A percentile compares a stretch with the other conserved stretches of the same genome.
Evolutionary conservation across 2,329 filamentous ascomycete genomes (phyloP).

Genomic region (Phoma herbarum): DNA sequence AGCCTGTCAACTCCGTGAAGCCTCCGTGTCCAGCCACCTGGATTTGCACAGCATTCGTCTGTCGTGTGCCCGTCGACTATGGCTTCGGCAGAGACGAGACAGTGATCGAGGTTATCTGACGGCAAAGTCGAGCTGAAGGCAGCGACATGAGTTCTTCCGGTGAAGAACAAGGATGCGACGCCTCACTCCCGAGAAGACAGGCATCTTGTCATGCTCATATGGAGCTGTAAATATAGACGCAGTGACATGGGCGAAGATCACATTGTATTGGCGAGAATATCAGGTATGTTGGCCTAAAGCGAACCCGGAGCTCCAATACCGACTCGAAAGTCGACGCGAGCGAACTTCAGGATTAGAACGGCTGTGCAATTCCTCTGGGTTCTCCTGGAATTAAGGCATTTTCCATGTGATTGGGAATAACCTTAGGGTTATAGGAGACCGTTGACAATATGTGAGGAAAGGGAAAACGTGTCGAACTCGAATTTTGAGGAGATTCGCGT

Average conservation of each 20-base stretch:
- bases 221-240: slow-evolving; percentile 12
- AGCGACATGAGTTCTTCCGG: neutral
- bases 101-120: neutral
- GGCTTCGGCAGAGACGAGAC: slow-evolving; percentile 3
- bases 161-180: slow-evolving; percentile 4
- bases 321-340: slow-evolving; percentile 44
- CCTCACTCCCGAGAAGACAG: slow-evolving; percentile 17
- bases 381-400: slow-evolving; percentile 41
- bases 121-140: neutral
- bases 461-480: slow-evolving; percentile 19
- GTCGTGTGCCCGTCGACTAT: slow-evolving; percentile 9
- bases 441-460: slow-evolving; percentile 43
- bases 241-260: slow-evolving; percentile 9
- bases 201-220: slow-evolving; percentile 4
- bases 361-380: slow-evolving; percentile 50
- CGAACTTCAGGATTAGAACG: slow-evolving; percentile 53
- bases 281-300: slow-evolving; percentile 52
- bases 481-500: slow-evolving; percentile 14
- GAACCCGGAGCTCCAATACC: slow-evolving; percentile 51
- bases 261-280: slow-evolving; percentile 5
- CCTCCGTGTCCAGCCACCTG: slow-evolving; percentile 20
- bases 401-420: slow-evolving; percentile 38
- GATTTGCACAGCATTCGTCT: slow-evolving; percentile 16
- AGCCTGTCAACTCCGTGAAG: slow-evolving; percentile 5
- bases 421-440: slow-evolving; percentile 41